phyloP scores from a whole-genome alignment of 2,329 filamentous ascomycete species.

The Pseudogymnoascus sp. region DNA sequence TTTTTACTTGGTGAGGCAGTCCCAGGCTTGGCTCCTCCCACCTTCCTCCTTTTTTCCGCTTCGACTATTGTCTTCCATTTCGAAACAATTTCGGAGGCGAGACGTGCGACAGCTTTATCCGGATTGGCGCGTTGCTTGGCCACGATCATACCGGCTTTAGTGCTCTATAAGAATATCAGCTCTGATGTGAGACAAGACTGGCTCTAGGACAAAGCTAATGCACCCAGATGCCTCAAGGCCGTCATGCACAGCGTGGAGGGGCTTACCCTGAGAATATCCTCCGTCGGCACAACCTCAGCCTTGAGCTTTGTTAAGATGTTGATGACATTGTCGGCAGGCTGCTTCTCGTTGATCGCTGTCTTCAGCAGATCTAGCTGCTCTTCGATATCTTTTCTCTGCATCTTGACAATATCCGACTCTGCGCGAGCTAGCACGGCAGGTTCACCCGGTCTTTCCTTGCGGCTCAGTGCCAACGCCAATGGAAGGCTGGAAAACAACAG shows the following conservation, averaged over 20 bases:
- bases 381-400: constrained; percentile 79
- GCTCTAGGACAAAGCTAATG: background rate
- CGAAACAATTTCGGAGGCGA: constrained; percentile 74
- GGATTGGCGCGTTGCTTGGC: constrained; percentile 71
- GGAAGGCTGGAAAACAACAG: background rate
- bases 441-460: background rate
- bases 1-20: constrained; percentile 41
- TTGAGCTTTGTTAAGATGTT: constrained; percentile 71
- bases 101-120: constrained; percentile 71
- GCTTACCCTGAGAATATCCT: constrained; percentile 77
- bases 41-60: constrained; percentile 46
- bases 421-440: background rate
- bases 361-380: constrained; percentile 69
- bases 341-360: constrained; percentile 70
- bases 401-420: constrained; percentile 28
- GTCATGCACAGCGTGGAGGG: constrained; percentile 1
- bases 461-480: background rate
- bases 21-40: constrained; percentile 34
- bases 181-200: background rate
- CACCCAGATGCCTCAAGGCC: background rate
- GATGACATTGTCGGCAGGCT: constrained; percentile 65
- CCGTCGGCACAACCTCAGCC: constrained; percentile 72
- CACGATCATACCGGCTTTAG: constrained; percentile 84
- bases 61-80: constrained; percentile 83
- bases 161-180: constrained; percentile 45